Percentiles rank a stretch among this genome's conserved stretches.
Conservation (phyloP, 352 stramenopile species). For the Ochromonadaceae sp. region DNA sequence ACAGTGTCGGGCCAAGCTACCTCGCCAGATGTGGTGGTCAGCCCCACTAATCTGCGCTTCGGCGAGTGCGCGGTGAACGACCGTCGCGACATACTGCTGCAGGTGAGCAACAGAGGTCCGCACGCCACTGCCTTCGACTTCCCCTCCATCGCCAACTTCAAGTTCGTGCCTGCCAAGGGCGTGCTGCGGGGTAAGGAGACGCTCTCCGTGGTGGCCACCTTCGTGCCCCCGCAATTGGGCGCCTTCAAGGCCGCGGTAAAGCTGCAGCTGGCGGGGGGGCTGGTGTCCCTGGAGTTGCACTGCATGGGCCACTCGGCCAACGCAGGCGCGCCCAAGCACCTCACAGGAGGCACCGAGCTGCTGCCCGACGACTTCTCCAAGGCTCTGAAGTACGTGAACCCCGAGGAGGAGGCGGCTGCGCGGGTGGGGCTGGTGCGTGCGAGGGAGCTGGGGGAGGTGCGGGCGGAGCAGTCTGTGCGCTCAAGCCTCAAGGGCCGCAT, state of each 20-base stretch:
- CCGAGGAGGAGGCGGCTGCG: too few relatives aligned
- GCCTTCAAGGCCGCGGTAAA: constrained; percentile 39
- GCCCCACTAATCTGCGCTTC: constrained; percentile 43
- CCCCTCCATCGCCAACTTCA: constrained; percentile 53
- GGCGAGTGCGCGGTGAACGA: constrained; percentile 56
- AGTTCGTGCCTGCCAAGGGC: constrained; percentile 41
- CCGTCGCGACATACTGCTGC: constrained; percentile 56
- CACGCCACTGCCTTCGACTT: constrained; percentile 49
- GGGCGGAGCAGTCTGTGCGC: too few relatives aligned
- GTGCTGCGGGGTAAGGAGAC: constrained; percentile 60
- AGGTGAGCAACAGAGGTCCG: constrained; percentile 53
- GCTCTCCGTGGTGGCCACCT: constrained; percentile 67
- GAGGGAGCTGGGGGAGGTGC: too few relatives aligned
- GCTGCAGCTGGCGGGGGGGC: constrained; percentile 30
- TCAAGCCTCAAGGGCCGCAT: too few relatives aligned
- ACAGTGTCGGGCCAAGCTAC: constrained; percentile 15
- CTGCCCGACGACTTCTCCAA: constrained; percentile 59
- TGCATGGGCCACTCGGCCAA: constrained; percentile 46
- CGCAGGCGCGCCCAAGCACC: constrained; percentile 32
- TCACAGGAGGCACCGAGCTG: constrained; percentile 40
- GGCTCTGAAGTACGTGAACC: constrained; percentile 68
- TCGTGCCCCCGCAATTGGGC: constrained; percentile 61
- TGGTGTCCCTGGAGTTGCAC: constrained; percentile 38
- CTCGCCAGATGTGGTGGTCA: constrained; percentile 12
- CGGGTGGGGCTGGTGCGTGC: neutral